These are phyloP conservation scores for Saccharomycopsis guyanensis DNA, from an alignment of 805 yeast species.

Conservation along the genomic window DNA sequence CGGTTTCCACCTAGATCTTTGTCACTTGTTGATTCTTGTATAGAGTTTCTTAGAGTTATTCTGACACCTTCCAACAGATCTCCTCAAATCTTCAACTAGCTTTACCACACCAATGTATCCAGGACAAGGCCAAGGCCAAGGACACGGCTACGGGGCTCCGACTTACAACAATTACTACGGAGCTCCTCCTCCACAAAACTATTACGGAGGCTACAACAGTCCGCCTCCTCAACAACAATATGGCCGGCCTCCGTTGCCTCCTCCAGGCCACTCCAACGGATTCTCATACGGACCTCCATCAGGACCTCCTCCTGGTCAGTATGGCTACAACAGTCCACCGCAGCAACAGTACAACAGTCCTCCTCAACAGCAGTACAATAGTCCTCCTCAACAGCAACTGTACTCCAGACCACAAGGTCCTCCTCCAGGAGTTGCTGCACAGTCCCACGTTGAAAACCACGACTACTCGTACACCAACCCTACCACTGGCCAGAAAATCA, in stretches of 20 bases:
- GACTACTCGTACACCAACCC: slow-evolving; percentile 6
- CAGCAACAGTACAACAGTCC: not conserved
- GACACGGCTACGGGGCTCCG: not conserved
- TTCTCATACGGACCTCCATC: not conserved
- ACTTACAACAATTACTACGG: not conserved
- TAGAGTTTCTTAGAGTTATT: too few relatives aligned
- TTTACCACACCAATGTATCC: too few relatives aligned
- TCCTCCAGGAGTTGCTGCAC: slow-evolving; percentile 7
- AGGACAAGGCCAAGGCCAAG: slow-evolving; percentile 6
- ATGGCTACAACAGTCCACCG: not conserved
- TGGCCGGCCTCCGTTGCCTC: slow-evolving; percentile 1
- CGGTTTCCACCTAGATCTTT: too few relatives aligned
- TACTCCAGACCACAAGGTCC: slow-evolving; percentile 6
- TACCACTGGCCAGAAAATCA: slow-evolving; percentile 4
- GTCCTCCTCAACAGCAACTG: not conserved
- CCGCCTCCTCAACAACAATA: not conserved
- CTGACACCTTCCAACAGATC: too few relatives aligned
- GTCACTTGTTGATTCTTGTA: too few relatives aligned
- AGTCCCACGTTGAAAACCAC: not conserved
- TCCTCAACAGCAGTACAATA: not conserved
- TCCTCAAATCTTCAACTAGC: too few relatives aligned
- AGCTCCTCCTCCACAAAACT: not conserved
- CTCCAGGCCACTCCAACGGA: slow-evolving; percentile 1
- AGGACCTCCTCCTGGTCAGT: not conserved
- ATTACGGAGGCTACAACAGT: not conserved